These are phyloP conservation scores for Athelia psychrophila DNA, from an alignment of 1,284 basidiomycete species.

Conservation along the genomic window DNA sequence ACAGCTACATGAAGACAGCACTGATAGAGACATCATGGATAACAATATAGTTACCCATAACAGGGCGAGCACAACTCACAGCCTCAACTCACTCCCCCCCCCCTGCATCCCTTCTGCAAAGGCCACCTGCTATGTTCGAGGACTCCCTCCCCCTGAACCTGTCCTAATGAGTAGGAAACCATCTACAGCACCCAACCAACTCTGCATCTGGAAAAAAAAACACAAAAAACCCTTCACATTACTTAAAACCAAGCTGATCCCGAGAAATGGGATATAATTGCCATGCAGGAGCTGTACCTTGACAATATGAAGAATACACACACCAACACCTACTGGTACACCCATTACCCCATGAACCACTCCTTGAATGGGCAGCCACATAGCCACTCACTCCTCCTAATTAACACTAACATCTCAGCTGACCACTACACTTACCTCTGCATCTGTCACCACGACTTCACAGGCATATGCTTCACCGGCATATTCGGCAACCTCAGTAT, in stretches of 20 bases:
- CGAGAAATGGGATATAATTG: slow-evolving; percentile 22
- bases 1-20: neutral
- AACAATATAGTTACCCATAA: neutral
- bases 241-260: slow-evolving; percentile 8
- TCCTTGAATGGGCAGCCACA: slow-evolving; percentile 7
- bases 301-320: slow-evolving; percentile 12
- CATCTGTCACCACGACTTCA: slow-evolving; percentile 22
- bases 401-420: slow-evolving; percentile 23
- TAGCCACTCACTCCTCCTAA: slow-evolving; percentile 23
- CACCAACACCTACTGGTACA: slow-evolving; percentile 19
- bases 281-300: slow-evolving; percentile 33
- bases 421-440: slow-evolving; percentile 20
- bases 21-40: neutral
- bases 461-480: slow-evolving; percentile 19
- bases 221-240: slow-evolving; percentile 21
- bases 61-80: too few species aligned
- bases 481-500: slow-evolving; percentile 14
- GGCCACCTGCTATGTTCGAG: neutral
- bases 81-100: neutral
- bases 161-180: slow-evolving; percentile 14
- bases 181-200: slow-evolving; percentile 13
- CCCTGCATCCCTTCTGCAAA: neutral
- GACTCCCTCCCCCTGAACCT: neutral
- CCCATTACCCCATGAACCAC: slow-evolving; percentile 23
- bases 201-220: slow-evolving; percentile 28